Conservation (phyloP, 2,329 filamentous ascomycete genomes). For the Apiospora saccharicola region DNA sequence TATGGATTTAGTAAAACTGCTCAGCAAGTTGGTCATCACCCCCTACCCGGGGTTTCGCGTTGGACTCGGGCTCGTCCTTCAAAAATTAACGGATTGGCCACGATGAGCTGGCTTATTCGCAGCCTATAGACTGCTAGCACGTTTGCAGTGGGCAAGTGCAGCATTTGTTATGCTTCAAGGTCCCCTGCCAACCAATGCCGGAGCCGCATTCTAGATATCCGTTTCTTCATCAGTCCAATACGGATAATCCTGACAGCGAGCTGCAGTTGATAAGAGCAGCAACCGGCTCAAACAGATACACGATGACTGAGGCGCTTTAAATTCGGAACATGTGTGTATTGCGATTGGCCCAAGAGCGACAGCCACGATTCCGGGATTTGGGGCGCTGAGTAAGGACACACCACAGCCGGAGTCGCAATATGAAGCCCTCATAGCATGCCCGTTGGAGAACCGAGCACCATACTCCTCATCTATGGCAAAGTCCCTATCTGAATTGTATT, state of each 20-base stretch:
- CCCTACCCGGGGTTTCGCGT: too few species aligned
- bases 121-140: neutral
- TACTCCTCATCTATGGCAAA: neutral
- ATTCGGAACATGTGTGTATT: neutral
- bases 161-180: neutral
- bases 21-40: too few species aligned
- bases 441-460: neutral
- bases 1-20: too few species aligned
- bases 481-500: too few species aligned
- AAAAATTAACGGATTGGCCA: neutral
- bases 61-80: too few species aligned
- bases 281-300: neutral
- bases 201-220: neutral
- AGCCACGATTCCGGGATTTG: neutral
- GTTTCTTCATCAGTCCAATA: neutral
- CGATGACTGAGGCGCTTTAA: neutral
- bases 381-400: slow-evolving; percentile 6
- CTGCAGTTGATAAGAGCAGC: neutral
- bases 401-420: neutral
- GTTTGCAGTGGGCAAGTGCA: neutral
- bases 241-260: neutral
- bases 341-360: neutral
- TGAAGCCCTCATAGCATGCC: neutral
- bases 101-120: neutral
- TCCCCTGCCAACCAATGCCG: neutral